These are phyloP conservation scores for Dactylellina parvicollis DNA, from an alignment of 2,329 filamentous ascomycete species.

Conservation along the genomic window DNA sequence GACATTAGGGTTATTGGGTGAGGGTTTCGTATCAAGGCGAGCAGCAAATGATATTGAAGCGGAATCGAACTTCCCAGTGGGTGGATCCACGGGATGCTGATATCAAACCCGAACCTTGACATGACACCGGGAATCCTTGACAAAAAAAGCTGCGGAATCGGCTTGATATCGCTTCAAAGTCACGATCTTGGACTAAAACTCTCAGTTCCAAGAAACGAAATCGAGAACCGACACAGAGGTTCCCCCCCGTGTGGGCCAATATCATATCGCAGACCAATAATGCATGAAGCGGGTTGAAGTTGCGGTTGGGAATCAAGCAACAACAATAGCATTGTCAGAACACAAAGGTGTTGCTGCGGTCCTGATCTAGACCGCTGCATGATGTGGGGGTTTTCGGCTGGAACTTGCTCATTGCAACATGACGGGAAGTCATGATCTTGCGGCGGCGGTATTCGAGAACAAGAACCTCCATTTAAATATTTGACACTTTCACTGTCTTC, in stretches of 20 bases:
- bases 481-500: neutral
- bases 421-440: neutral
- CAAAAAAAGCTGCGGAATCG: constrained; percentile 4
- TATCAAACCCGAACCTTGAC: constrained; percentile 44
- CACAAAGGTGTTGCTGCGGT: constrained; percentile 17
- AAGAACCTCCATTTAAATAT: neutral
- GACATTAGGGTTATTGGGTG: constrained; percentile 29
- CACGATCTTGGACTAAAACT: constrained; percentile 21
- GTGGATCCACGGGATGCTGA: constrained; percentile 49
- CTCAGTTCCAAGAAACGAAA: constrained; percentile 28
- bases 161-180: constrained; percentile 28
- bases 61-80: constrained; percentile 29
- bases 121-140: constrained; percentile 39
- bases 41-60: constrained; percentile 40
- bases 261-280: constrained; percentile 31
- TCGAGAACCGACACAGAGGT: constrained; percentile 37
- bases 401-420: neutral
- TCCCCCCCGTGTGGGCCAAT: constrained; percentile 28
- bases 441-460: neutral
- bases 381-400: constrained; percentile 1
- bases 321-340: neutral
- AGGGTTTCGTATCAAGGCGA: constrained; percentile 35
- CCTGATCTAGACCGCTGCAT: constrained; percentile 29
- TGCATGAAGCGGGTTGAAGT: constrained; percentile 1
- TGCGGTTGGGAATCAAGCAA: neutral